Evolutionary conservation across 1,284 basidiomycete genomes (phyloP).

Genomic region (Ceratobasidium sp.): DNA sequence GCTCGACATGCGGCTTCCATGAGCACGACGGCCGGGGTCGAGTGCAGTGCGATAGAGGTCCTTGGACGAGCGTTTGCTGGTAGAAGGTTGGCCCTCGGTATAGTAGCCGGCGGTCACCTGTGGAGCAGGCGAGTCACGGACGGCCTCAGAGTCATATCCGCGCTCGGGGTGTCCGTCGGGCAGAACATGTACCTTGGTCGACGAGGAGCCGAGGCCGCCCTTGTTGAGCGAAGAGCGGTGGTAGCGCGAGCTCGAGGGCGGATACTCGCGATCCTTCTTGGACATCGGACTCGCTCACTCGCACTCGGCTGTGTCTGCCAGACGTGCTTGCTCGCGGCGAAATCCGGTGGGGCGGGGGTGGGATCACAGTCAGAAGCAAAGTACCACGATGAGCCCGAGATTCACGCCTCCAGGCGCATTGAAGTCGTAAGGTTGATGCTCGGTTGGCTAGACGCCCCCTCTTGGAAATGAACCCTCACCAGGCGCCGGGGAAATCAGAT

Average conservation of each 20-base stretch:
- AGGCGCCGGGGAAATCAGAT: slow-evolving; percentile 11
- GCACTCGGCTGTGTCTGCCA: neutral
- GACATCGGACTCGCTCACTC: neutral
- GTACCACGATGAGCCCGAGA: slow-evolving; percentile 10
- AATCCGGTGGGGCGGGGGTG: neutral
- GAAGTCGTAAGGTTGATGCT: slow-evolving; percentile 1
- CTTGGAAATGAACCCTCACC: neutral
- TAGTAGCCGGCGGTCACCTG: slow-evolving; percentile 19
- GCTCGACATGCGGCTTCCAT: slow-evolving; percentile 20
- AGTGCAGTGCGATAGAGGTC: slow-evolving; percentile 20
- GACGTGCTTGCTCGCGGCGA: too few species aligned
- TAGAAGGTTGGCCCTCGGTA: slow-evolving; percentile 27
- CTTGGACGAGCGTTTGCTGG: slow-evolving; percentile 24
- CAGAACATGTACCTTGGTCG: slow-evolving; percentile 21
- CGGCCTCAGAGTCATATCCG: slow-evolving; percentile 32
- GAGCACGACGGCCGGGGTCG: slow-evolving; percentile 10
- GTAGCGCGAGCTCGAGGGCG: slow-evolving; percentile 22
- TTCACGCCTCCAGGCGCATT: slow-evolving; percentile 9
- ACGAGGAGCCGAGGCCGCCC: slow-evolving; percentile 28
- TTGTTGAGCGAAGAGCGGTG: slow-evolving; percentile 13
- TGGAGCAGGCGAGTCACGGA: neutral
- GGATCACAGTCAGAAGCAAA: neutral
- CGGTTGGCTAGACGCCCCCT: neutral
- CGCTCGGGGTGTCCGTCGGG: slow-evolving; percentile 9
- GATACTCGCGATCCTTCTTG: slow-evolving; percentile 13